A percentile compares a stretch with the other conserved stretches of the same genome.
These are phyloP conservation scores for Astrothelium subdiscretum DNA, from an alignment of 495 filamentous ascomycete species.

Conservation along the genomic window DNA sequence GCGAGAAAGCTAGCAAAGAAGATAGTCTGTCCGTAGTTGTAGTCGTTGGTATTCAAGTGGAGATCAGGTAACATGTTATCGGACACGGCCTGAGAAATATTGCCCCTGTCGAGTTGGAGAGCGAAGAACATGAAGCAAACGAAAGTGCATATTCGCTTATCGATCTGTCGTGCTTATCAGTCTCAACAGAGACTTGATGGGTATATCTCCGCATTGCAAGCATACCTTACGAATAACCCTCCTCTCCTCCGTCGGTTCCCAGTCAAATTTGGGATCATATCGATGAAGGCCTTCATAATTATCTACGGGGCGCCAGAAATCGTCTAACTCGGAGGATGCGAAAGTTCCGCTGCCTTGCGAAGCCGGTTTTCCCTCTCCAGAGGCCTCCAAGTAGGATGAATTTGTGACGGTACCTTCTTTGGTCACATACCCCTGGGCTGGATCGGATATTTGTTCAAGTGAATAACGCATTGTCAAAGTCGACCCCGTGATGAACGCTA, in stretches of 20 bases:
- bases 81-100: conserved; percentile 3
- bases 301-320: conserved; percentile 47
- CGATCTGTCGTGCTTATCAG: conserved; percentile 18
- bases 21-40: conserved; percentile 29
- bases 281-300: conserved; percentile 59
- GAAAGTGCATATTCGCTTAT: conserved; percentile 23
- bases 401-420: neutral
- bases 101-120: conserved; percentile 30
- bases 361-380: neutral
- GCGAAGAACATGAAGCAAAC: conserved; percentile 37
- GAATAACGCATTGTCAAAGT: neutral
- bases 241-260: conserved; percentile 60
- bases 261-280: conserved; percentile 61
- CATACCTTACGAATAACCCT: conserved; percentile 52
- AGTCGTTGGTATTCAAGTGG: conserved; percentile 37
- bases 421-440: neutral
- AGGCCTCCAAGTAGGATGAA: neutral
- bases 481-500: neutral
- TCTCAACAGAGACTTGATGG: neutral
- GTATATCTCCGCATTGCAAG: conserved; percentile 6
- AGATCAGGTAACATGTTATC: conserved; percentile 25
- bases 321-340: conserved; percentile 15
- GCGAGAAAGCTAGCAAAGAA: conserved; percentile 34
- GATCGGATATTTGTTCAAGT: neutral
- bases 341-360: conserved; percentile 13